Base-by-base conservation (phyloP, 176 grass and related monocot genomes). In the Cocos nucifera region DNA sequence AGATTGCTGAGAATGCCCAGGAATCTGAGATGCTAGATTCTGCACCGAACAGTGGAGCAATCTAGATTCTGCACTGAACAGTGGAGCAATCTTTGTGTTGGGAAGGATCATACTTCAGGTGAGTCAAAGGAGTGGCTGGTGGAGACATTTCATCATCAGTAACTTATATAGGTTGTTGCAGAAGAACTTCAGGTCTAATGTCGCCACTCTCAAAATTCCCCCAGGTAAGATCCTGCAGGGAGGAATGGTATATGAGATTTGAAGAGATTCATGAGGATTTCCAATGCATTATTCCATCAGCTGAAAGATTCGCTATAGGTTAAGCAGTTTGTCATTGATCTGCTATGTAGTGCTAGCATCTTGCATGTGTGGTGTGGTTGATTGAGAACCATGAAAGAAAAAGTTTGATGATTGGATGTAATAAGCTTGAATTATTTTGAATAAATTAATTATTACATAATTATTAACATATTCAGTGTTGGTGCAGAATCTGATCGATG, bases 101-200 rank as follows among this genome's bases (percentile, higher is more conserved):
- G 89, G 80, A 69, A 77, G 89, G 49, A 59, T 83, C 44, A 84
- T 94, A 59, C 70, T 94, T 10, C 84, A 66, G 59, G 84, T 82
- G 78, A 48, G 61, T 0, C 26, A 16, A 4, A 77, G 49, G n/a
- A 59, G 65, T 17, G 82, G 77, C 20, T 74, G 25, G 21, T 61
- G 87, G 64, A 79, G 74, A 64, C 73, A 69, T 16, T 62, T 84
- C 22, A 21, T 82, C 51, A 70, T 88, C 25, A 70, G 82, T 66
- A 63, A 49, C 54, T 49, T 93, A 39, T 94, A 94, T 59, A 74
- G 84, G 54, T 79, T 94, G 56, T 7, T 94, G 64, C 89, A 94
- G 55, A 94, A 88, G 80, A 94, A 94, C 67, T 94, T 88, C 63
- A 84, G 89, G 59, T 88, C 89, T 9, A 88, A 79, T 62, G 62